Base-by-base conservation (phyloP, 208 protist genomes). In the Leishmania mexicana region DNA sequence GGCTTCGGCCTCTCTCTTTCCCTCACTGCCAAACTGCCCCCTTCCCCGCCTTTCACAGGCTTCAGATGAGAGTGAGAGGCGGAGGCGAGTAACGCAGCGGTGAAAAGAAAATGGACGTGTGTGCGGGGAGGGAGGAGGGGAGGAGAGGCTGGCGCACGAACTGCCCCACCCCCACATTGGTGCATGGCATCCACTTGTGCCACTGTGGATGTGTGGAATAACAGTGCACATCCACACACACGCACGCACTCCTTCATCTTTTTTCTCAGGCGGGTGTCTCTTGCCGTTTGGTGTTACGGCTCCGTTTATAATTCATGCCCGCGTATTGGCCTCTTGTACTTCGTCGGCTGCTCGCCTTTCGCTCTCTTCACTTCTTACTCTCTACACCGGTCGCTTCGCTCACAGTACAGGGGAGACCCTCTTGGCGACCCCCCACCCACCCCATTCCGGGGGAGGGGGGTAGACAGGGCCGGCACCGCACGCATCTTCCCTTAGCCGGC, bases 401-500 rank as follows among this genome's bases (percentile, higher is more conserved):
- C 65, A 49, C 24, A 45, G 57, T 64, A 51, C 47, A 42, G 19
- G 19, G 19, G 19, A 76, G 47, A 17, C 47, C 28, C 73, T 76
- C 28, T n/a, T 42, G 8, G 6, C 47, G 10, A n/a, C 73, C 11
- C 54, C 73, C 3, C 51, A 21, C 58, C 5, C 74, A 72, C 10
- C 8, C 45, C 0, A 49, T 49, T 49, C 45, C 8, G 45, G 10
- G 31, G 31, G 31, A 35, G 3, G 73, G 80, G 1, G 45, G 57
- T 83, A 1, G 80, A 79, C 31, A 10, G 53, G 74, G 28, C 73
- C 17, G 60, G 62, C 80, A 73, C 78, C n/a, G 80, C 74, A 47
- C 79, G 38, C 79, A 68, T 53, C 80, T 83, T 75, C 75, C 80
- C 73, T 51, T 83, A 1, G 65, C 75, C 4, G 49, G 80, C 11